These are phyloP conservation scores for Botrytis pseudocinerea DNA, from an alignment of 2,329 filamentous ascomycete genomes.

Conservation along the genomic window DNA sequence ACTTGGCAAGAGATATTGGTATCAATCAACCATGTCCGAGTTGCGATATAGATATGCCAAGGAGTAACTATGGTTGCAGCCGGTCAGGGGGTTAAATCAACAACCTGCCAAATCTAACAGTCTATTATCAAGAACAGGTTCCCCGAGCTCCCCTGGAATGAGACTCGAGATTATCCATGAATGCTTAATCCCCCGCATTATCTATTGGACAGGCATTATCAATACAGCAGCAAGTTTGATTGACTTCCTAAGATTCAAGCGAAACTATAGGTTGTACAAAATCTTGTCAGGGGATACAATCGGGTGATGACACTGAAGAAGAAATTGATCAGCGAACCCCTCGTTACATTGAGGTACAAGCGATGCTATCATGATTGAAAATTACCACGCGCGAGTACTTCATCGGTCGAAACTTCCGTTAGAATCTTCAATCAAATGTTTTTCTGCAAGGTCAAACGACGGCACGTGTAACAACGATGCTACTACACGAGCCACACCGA, in stretches of 20 bases:
- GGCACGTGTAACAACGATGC: conserved; percentile 9
- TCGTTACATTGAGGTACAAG: conserved; percentile 1
- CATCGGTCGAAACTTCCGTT: conserved; percentile 11
- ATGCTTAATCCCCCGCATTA: conserved; percentile 10
- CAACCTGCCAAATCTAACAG: conserved; percentile 12
- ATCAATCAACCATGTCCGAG: not conserved
- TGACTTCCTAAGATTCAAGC: not conserved
- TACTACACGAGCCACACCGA: conserved; percentile 14
- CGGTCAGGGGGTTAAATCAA: not conserved
- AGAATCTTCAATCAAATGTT: not conserved
- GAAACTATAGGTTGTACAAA: not conserved
- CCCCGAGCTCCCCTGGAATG: not conserved
- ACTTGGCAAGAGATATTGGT: not conserved
- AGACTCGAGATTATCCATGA: not conserved
- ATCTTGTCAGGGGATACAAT: conserved; percentile 18
- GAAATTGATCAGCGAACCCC: conserved; percentile 16
- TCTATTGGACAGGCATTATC: not conserved
- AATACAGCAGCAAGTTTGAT: not conserved
- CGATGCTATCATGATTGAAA: not conserved
- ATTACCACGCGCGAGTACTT: not conserved
- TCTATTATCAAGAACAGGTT: not conserved
- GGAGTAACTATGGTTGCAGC: not conserved
- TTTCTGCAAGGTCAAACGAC: conserved; percentile 13
- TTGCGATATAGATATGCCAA: not conserved
- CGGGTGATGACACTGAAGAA: conserved; percentile 19